Percentiles rank a stretch among this genome's conserved stretches.
Evolutionary conservation across 768 basidiomycete species (phyloP).

Genomic region (Lactarius hengduanensis): DNA sequence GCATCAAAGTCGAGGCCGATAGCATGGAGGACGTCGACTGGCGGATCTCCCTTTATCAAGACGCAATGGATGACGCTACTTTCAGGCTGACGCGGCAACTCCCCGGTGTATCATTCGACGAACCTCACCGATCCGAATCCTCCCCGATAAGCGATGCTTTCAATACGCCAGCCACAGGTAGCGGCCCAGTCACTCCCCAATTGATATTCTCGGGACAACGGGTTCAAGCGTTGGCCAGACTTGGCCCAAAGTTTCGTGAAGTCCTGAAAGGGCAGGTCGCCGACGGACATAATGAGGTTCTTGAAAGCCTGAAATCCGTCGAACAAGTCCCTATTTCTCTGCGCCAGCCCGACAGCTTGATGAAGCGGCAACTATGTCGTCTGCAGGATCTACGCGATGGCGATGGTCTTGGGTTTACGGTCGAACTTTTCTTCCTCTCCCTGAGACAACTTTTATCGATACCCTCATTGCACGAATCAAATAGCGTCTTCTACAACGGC

Average conservation of each 20-base stretch:
- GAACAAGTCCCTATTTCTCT: neutral
- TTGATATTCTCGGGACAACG: neutral
- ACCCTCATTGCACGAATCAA: neutral
- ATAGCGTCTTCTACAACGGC: neutral
- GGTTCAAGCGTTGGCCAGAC: neutral
- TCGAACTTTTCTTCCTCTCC: neutral
- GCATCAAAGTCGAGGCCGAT: neutral
- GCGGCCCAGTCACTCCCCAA: neutral
- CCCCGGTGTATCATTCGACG: neutral
- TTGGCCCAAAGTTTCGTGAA: neutral
- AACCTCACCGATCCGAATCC: neutral
- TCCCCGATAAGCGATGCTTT: neutral
- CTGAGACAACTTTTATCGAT: neutral
- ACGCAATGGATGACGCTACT: neutral
- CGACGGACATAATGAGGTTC: neutral
- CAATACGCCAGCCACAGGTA: neutral
- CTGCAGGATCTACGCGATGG: neutral
- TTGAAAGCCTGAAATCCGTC: neutral
- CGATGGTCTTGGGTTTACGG: neutral
- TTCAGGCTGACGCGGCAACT: neutral
- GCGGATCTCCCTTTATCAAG: neutral
- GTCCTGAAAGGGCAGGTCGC: neutral
- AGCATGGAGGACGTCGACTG: neutral
- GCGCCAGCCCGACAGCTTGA: too few relatives aligned
- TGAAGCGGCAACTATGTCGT: too few relatives aligned